phyloP scores from a whole-genome alignment of 2,329 filamentous ascomycete genomes.

The Fusarium concolor region DNA sequence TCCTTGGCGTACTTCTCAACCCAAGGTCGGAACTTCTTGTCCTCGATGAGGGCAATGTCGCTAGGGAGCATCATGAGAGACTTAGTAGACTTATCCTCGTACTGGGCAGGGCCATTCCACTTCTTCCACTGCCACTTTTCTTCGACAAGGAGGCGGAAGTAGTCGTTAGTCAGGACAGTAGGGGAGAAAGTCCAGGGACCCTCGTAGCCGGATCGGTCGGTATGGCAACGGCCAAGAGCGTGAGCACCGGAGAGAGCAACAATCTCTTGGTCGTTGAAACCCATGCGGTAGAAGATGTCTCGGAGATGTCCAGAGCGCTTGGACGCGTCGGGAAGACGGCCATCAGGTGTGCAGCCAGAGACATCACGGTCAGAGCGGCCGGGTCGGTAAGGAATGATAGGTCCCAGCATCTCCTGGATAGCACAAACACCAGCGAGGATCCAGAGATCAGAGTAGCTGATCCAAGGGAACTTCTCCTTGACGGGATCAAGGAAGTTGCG shows the following conservation, averaged over 20 bases:
- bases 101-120: constrained; percentile 91
- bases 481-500: constrained; percentile 94
- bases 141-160: constrained; percentile 85
- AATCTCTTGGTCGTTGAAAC: constrained; percentile 97
- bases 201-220: constrained; percentile 85
- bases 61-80: constrained; percentile 97
- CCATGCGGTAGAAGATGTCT: constrained; percentile 95
- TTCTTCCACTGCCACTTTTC: constrained; percentile 95
- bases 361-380: constrained; percentile 85
- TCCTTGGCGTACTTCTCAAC: constrained; percentile 93
- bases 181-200: constrained; percentile 95
- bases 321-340: constrained; percentile 82
- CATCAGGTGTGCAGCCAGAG: constrained; percentile 90
- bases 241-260: constrained; percentile 89
- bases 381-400: constrained; percentile 86
- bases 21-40: constrained; percentile 84
- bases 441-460: constrained; percentile 96
- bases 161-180: constrained; percentile 94
- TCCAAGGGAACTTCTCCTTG: constrained; percentile 93
- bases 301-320: constrained; percentile 86
- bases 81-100: constrained; percentile 88
- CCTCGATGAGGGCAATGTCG: constrained; percentile 87
- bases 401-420: constrained; percentile 95
- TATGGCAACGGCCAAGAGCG: constrained; percentile 89
- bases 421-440: constrained; percentile 87